Evolutionary conservation across 306 rosid genomes (phyloP).

Genomic region (Oxytropis ochrocephala): DNA sequence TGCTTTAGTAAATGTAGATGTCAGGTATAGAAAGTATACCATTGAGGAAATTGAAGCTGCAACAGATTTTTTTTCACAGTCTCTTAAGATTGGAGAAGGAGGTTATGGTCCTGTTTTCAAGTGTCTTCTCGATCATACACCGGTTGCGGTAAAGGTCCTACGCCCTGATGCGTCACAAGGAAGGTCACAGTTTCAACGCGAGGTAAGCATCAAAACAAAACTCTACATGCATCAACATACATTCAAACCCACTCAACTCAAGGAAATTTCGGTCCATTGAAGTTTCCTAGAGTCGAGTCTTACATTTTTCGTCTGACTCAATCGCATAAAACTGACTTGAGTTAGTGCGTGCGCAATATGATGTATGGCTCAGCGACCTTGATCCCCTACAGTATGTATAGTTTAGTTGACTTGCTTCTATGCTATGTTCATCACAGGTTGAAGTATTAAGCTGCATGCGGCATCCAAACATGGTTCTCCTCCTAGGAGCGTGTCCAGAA

Average conservation of each 20-base stretch:
- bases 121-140: constrained; percentile 70
- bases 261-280: neutral
- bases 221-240: neutral
- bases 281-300: neutral
- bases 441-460: constrained; percentile 86
- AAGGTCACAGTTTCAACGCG: constrained; percentile 80
- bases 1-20: constrained; percentile 42
- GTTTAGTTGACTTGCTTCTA: neutral
- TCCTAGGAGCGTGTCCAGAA: constrained; percentile 95
- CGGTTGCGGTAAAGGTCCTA: constrained; percentile 84
- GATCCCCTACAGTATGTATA: too few relatives aligned
- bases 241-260: neutral
- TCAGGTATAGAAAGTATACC: constrained; percentile 69
- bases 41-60: constrained; percentile 88
- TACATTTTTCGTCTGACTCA: too few relatives aligned
- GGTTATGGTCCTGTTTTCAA: constrained; percentile 92
- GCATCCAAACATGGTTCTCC: constrained; percentile 98
- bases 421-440: constrained; percentile 39
- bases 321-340: too few relatives aligned
- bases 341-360: too few relatives aligned
- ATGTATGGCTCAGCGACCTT: too few relatives aligned
- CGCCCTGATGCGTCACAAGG: constrained; percentile 98
- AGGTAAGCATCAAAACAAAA: constrained; percentile 40
- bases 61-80: constrained; percentile 51
- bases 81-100: constrained; percentile 91